These are phyloP conservation scores for Alternaria atra DNA, from an alignment of 2,329 filamentous ascomycete genomes.

Conservation along the genomic window DNA sequence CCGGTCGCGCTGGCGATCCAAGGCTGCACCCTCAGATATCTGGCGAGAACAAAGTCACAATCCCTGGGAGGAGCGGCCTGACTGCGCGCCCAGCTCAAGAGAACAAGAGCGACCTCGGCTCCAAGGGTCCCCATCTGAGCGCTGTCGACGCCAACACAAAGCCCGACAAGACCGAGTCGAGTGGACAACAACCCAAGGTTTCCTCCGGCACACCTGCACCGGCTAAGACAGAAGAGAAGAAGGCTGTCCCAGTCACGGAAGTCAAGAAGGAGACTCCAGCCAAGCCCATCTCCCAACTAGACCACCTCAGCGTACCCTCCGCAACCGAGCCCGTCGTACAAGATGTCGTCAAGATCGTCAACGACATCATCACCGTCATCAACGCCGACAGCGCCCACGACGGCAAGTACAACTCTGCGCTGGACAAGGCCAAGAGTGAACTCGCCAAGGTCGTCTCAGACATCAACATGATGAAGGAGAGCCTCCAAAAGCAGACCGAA, in stretches of 20 bases:
- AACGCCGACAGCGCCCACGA: constrained; percentile 81
- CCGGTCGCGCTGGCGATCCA: constrained; percentile 52
- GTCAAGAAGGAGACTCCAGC: constrained; percentile 36
- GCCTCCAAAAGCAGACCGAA: constrained; percentile 75
- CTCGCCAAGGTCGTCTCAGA: constrained; percentile 79
- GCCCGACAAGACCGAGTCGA: constrained; percentile 13
- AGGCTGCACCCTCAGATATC: constrained; percentile 58
- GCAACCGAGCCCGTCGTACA: constrained; percentile 88
- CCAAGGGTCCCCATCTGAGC: constrained; percentile 68
- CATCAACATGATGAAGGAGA: constrained; percentile 76
- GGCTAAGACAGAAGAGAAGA: constrained; percentile 30
- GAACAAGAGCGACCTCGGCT: constrained; percentile 51
- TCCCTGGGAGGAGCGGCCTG: constrained; percentile 85
- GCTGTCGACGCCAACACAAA: constrained; percentile 61
- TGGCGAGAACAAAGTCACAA: constrained; percentile 76
- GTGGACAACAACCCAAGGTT: constrained; percentile 35
- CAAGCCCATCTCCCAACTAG: constrained; percentile 67
- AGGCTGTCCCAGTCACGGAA: constrained; percentile 30
- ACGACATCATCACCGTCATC: constrained; percentile 92
- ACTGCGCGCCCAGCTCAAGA: constrained; percentile 79
- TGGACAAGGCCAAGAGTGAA: constrained; percentile 86
- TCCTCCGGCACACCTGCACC: constrained; percentile 24
- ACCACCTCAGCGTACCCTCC: constrained; percentile 77
- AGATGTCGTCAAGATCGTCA: constrained; percentile 92
- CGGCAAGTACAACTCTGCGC: constrained; percentile 77